phyloP scores from a whole-genome alignment of 345 rosid genomes.

The Gossypioides kirkii region DNA sequence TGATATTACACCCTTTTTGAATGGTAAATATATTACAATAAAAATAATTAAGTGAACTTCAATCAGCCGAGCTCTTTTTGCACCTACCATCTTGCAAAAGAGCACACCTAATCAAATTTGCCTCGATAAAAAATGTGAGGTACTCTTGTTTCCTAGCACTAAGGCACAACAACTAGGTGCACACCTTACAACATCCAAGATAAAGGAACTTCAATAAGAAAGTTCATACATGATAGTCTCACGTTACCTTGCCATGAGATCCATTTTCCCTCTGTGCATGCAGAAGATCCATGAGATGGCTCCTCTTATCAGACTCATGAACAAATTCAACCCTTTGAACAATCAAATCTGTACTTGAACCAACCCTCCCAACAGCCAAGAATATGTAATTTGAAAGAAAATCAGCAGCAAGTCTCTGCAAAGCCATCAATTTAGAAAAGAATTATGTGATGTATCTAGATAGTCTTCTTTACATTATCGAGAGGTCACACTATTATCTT shows the following conservation, averaged over 20 bases:
- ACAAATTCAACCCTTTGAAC: conserved; percentile 96
- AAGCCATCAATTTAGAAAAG: neutral
- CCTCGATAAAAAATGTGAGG: neutral
- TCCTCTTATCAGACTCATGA: conserved; percentile 90
- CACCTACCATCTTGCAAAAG: neutral
- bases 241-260: conserved; percentile 65
- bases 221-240: neutral
- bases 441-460: neutral
- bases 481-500: neutral
- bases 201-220: neutral
- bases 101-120: neutral
- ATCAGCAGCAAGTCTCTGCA: conserved; percentile 97
- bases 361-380: conserved; percentile 98
- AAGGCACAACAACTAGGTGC: neutral
- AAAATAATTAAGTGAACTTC: neutral
- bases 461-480: neutral
- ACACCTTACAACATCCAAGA: neutral
- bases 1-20: neutral
- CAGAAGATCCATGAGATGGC: conserved; percentile 98
- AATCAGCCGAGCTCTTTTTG: neutral
- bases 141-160: neutral
- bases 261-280: conserved; percentile 90
- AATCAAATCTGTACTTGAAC: conserved; percentile 97
- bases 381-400: conserved; percentile 73
- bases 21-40: neutral